phyloP scores from a whole-genome alignment of 805 yeast genomes.

The Candida vaughaniae region DNA sequence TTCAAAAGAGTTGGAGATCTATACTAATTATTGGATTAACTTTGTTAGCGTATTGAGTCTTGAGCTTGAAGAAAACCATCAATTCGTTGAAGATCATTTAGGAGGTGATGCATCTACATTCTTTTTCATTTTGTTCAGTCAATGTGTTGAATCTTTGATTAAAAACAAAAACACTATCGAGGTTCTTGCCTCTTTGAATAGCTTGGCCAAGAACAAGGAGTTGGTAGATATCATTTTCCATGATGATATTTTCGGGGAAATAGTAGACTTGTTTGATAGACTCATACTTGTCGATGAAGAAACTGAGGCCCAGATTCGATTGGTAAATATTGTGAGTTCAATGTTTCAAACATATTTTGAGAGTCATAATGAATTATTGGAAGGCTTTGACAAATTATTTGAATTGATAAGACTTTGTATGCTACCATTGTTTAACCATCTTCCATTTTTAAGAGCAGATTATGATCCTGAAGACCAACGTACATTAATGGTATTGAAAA shows the following conservation, averaged over 20 bases:
- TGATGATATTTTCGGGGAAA: slow-evolving; percentile 70
- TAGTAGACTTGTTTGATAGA: slow-evolving; percentile 73
- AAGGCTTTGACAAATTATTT: slow-evolving; percentile 74
- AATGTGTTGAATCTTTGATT: slow-evolving; percentile 74
- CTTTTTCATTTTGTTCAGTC: slow-evolving; percentile 77
- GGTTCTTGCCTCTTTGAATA: slow-evolving; percentile 47
- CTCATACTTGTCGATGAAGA: slow-evolving; percentile 61
- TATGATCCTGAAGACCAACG: slow-evolving; percentile 27
- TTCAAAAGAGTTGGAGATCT: slow-evolving; percentile 44
- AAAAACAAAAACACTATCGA: slow-evolving; percentile 44
- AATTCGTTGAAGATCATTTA: slow-evolving; percentile 46
- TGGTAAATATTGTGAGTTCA: slow-evolving; percentile 35
- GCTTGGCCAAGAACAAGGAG: slow-evolving; percentile 55
- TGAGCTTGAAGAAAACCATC: slow-evolving; percentile 52
- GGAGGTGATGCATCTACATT: slow-evolving; percentile 59
- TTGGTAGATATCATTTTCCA: slow-evolving; percentile 61
- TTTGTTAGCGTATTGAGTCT: slow-evolving; percentile 73
- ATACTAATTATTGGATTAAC: slow-evolving; percentile 69
- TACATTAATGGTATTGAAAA: slow-evolving; percentile 23
- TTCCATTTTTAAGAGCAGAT: slow-evolving; percentile 59
- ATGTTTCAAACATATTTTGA: slow-evolving; percentile 27
- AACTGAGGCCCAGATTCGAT: slow-evolving; percentile 57
- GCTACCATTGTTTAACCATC: slow-evolving; percentile 55
- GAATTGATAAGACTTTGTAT: slow-evolving; percentile 73
- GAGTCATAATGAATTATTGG: slow-evolving; percentile 36